Percentiles rank a stretch among this genome's conserved stretches.
Conservation (phyloP, 352 stramenopile genomes). For the Phytophthora sansomeana region DNA sequence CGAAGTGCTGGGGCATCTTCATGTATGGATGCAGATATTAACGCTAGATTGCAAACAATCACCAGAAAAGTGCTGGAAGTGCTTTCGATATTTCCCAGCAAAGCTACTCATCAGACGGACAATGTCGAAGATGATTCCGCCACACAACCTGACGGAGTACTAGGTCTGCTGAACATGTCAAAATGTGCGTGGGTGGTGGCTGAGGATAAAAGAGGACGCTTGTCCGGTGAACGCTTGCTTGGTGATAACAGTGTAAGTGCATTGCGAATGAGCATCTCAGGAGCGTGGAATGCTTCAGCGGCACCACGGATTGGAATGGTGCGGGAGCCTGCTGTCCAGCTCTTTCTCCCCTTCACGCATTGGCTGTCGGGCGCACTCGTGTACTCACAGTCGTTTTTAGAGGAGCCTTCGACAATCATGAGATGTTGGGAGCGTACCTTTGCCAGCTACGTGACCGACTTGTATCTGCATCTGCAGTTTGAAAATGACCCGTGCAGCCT, state of each 20-base stretch:
- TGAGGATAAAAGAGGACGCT: conserved; percentile 12
- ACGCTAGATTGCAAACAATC: conserved; percentile 15
- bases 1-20: conserved; percentile 20
- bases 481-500: conserved; percentile 35
- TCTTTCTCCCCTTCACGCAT: conserved; percentile 41
- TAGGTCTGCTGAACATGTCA: conserved; percentile 17
- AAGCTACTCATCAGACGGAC: background rate
- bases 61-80: conserved; percentile 24
- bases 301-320: background rate
- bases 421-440: conserved; percentile 57
- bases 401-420: conserved; percentile 28
- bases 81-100: conserved; percentile 6
- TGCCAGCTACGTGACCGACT: conserved; percentile 43
- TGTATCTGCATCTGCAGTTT: conserved; percentile 78
- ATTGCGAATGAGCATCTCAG: conserved; percentile 19
- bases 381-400: conserved; percentile 49
- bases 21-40: conserved; percentile 1
- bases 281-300: conserved; percentile 13
- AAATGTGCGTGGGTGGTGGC: conserved; percentile 26
- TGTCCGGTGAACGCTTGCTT: conserved; percentile 18
- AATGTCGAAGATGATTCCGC: background rate
- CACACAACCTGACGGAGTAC: conserved; percentile 6
- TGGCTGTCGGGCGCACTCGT: conserved; percentile 43
- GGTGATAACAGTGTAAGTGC: conserved; percentile 3
- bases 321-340: conserved; percentile 22